Conservation (phyloP, 1,139 yeast species). For the Lodderomyces theae region DNA sequence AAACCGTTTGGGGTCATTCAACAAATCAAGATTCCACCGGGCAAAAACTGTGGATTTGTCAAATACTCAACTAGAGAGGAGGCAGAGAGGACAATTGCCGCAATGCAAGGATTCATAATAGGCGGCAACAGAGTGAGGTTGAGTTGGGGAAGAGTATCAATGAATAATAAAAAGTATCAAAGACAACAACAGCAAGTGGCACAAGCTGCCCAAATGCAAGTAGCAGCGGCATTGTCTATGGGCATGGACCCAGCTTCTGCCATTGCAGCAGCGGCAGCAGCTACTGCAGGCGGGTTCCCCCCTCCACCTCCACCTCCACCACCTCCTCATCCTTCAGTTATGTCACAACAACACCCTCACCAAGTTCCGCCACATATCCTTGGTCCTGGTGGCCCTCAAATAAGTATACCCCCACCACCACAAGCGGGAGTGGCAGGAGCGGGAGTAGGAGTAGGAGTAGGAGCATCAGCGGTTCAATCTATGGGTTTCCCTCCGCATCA, state of each 20-base stretch:
- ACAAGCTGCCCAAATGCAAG: slow-evolving; percentile 33
- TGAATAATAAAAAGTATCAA: slow-evolving; percentile 32
- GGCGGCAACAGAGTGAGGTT: slow-evolving; percentile 82
- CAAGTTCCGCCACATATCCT: slow-evolving; percentile 5
- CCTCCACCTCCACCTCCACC: slow-evolving; percentile 8
- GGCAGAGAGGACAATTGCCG: slow-evolving; percentile 86
- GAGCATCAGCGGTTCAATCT: slow-evolving; percentile 7
- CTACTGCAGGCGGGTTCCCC: slow-evolving; percentile 23
- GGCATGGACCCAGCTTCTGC: slow-evolving; percentile 37
- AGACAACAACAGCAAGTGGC: slow-evolving; percentile 35
- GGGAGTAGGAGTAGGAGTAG: no score
- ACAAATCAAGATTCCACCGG: slow-evolving; percentile 85
- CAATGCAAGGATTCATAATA: slow-evolving; percentile 90
- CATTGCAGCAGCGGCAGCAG: slow-evolving; percentile 25
- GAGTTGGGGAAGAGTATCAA: slow-evolving; percentile 77
- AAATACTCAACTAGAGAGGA: slow-evolving; percentile 75
- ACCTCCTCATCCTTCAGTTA: slow-evolving; percentile 1
- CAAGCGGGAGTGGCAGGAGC: slow-evolving; percentile 2
- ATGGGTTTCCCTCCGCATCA: slow-evolving; percentile 14
- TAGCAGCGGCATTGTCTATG: slow-evolving; percentile 36
- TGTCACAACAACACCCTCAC: slow-evolving; percentile 10
- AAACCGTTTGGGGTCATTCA: slow-evolving; percentile 82
- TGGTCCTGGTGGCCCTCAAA: slow-evolving; percentile 7
- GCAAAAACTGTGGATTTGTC: slow-evolving; percentile 93
- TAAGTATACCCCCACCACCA: slow-evolving; percentile 10